Percentiles rank a stretch among this genome's conserved stretches.
Evolutionary conservation across 495 filamentous ascomycete species (phyloP).

Genomic region (Lepraria neglecta): DNA sequence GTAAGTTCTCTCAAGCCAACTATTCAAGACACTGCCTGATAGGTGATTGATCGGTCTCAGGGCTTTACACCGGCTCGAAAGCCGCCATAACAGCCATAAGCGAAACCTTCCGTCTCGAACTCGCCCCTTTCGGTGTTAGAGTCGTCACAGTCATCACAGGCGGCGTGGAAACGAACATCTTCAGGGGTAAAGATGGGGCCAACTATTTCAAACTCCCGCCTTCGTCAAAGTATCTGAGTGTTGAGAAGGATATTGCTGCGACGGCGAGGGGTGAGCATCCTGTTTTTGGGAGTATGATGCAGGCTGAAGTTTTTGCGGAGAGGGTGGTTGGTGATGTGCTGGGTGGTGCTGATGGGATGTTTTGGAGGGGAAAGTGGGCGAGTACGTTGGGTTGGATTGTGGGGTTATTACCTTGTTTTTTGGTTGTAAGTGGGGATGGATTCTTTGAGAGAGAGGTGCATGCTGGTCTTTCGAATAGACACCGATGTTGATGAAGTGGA

Average conservation of each 20-base stretch:
- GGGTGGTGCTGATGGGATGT: constrained; percentile 19
- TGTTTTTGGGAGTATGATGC: constrained; percentile 9
- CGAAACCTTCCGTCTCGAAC: constrained; percentile 38
- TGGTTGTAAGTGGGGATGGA: constrained; percentile 9
- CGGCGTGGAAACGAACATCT: constrained; percentile 35
- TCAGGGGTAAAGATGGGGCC: neutral
- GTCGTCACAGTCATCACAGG: constrained; percentile 33
- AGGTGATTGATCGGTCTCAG: constrained; percentile 20
- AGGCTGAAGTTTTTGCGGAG: constrained; percentile 20
- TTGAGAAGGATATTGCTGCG: constrained; percentile 23
- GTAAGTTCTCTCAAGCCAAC: too few species aligned
- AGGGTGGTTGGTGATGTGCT: constrained; percentile 27
- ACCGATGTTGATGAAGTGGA: too few species aligned
- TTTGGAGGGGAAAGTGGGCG: constrained; percentile 23
- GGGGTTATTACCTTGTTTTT: too few species aligned
- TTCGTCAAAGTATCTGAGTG: constrained; percentile 28
- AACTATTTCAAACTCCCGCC: constrained; percentile 19
- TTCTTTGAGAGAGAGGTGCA: too few species aligned
- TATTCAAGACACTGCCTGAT: too few species aligned
- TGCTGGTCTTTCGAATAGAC: too few species aligned
- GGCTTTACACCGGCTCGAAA: constrained; percentile 37
- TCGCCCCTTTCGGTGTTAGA: constrained; percentile 37
- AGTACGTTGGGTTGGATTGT: too few species aligned
- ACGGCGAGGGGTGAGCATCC: constrained; percentile 13
- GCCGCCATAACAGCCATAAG: constrained; percentile 29